A percentile compares a stretch with the other conserved stretches of the same genome.
These are phyloP conservation scores for Plasmodium berghei DNA, from an alignment of 169 alveolate genomes.

Conservation along the genomic window DNA sequence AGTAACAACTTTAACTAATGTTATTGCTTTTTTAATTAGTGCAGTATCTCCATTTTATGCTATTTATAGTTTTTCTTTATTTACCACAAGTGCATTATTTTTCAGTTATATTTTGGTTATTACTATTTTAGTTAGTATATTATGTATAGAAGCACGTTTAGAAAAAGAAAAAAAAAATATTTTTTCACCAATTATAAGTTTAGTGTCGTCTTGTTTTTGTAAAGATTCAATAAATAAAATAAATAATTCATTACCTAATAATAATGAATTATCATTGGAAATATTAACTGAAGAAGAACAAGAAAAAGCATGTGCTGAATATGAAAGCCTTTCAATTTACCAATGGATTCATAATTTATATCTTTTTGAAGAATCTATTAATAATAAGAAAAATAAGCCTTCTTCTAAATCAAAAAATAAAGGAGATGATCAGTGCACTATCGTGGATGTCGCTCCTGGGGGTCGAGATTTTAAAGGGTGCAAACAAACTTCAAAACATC, in stretches of 20 bases:
- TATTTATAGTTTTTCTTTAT: slow-evolving; percentile 84
- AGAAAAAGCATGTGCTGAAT: slow-evolving; percentile 14
- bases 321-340: slow-evolving; percentile 61
- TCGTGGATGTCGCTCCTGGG: background rate
- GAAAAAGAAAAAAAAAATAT: slow-evolving; percentile 71
- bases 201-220: slow-evolving; percentile 17
- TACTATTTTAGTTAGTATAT: slow-evolving; percentile 83
- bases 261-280: slow-evolving; percentile 11
- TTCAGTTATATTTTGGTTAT: slow-evolving; percentile 85
- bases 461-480: background rate
- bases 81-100: slow-evolving; percentile 84
- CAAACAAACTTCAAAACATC: too few species aligned
- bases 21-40: slow-evolving; percentile 87
- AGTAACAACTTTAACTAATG: slow-evolving; percentile 87
- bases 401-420: background rate
- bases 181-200: slow-evolving; percentile 9
- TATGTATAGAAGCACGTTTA: slow-evolving; percentile 85
- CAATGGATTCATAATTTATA: slow-evolving; percentile 72
- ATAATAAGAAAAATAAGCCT: slow-evolving; percentile 46
- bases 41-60: slow-evolving; percentile 87
- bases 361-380: slow-evolving; percentile 68
- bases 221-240: background rate
- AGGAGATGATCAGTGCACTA: background rate
- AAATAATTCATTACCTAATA: background rate
- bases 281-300: slow-evolving; percentile 18